Evolutionary conservation across 345 rosid species (phyloP).

Genomic region (Nasturtium officinale): DNA sequence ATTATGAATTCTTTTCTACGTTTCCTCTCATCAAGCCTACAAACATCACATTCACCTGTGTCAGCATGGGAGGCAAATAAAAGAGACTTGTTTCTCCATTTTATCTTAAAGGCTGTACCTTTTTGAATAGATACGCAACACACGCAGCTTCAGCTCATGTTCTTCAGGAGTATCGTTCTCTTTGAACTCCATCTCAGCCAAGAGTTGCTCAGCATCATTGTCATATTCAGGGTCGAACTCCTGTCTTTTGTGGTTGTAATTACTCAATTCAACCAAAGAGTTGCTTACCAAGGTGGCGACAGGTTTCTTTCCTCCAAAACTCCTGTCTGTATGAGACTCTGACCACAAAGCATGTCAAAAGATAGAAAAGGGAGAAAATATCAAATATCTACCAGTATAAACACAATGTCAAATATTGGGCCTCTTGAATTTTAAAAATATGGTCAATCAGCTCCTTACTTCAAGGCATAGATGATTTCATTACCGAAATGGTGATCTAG

Average conservation of each 20-base stretch:
- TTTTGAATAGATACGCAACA: constrained; percentile 78
- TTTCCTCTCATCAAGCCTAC: constrained; percentile 96
- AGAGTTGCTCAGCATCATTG: constrained; percentile 91
- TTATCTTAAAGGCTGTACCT: constrained; percentile 50
- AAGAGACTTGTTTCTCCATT: constrained; percentile 18
- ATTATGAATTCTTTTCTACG: constrained; percentile 87
- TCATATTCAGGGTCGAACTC: constrained; percentile 96
- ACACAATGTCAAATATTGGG: constrained; percentile 15
- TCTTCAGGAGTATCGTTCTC: constrained; percentile 86
- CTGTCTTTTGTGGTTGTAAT: constrained; percentile 77
- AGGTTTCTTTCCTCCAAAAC: constrained; percentile 73
- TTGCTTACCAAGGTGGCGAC: constrained; percentile 54
- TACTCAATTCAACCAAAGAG: constrained; percentile 72
- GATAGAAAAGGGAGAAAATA: constrained; percentile 9
- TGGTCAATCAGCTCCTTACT: background rate
- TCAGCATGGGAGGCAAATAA: constrained; percentile 14
- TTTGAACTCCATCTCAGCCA: constrained; percentile 98
- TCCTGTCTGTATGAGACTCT: constrained; percentile 70
- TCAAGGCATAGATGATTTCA: constrained; percentile 7
- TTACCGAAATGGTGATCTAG: background rate
- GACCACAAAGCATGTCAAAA: constrained; percentile 41
- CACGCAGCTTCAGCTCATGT: constrained; percentile 78
- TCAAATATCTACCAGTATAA: constrained; percentile 12
- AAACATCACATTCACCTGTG: constrained; percentile 11
- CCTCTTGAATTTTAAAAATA: background rate